Evolutionary conservation across 192 early-diverging fungal genomes (phyloP), one percentile per base, ranked within the genome.

Genomic region (Gryganskiella cystojenkinii): DNA sequence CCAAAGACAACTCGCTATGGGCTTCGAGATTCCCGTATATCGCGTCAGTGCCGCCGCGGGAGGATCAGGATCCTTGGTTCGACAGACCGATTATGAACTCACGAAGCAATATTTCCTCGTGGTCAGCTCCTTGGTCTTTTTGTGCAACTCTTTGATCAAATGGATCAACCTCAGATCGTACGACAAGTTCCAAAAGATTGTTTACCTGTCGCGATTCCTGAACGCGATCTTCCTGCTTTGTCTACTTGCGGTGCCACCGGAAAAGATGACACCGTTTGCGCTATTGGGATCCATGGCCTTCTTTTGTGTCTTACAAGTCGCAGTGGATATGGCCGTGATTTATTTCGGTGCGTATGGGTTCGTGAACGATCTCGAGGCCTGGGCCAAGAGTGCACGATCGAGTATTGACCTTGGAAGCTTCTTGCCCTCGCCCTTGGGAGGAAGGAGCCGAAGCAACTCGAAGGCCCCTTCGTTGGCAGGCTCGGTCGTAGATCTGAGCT

Each of bases 341-440:
- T 73, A 73, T 47, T 73, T 73, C 22, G 71, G 71, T 19, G 71
- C 71, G 1, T 73, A 73, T 40, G 71, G 71, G 15, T 66, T 73
- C 20, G 63, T 73, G 1, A 56, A 73, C 2, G 71, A 73, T 30
- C 22, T 73, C 37, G 71, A 73, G 44, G 56, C 53, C 1, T 73
- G 71, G 71, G 71, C 71, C 19, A 73, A 37, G 43, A 73, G 71
- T 34, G 62, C 71, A 17, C 20, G 71, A 13, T 73, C 71, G 10
- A 73, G 71, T 46, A 49, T 65, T 27, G 71, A 73, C 35, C 24
- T 73, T 20, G 71, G 71, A 1, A 65, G 55, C 30, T 61, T 73
- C 35, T 52, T 65, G 9, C 71, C 63, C 2, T 66, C 71, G 11
- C 71, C 71, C 4, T 50, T 73, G 20, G 63, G 63, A 8, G 63